phyloP scores from a whole-genome alignment of 164 flowering plant species.

The Protea cynaroides region DNA sequence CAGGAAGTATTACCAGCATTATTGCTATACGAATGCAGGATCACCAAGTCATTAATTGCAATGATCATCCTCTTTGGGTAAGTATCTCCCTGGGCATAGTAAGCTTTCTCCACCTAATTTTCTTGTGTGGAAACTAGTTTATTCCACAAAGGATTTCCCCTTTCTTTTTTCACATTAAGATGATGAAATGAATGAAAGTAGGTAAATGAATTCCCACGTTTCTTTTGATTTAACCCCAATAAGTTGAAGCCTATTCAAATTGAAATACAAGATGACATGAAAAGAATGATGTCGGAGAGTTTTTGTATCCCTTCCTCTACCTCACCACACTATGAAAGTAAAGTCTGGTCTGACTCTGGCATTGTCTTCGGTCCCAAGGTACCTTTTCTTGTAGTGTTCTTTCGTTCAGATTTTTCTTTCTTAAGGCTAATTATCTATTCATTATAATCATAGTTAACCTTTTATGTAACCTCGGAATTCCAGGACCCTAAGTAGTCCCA shows the following conservation, averaged over 20 bases:
- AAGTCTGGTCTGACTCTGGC: slow-evolving; percentile 36
- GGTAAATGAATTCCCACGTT: not conserved
- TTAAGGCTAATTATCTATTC: too few relatives aligned
- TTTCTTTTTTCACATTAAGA: not conserved
- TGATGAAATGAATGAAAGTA: not conserved
- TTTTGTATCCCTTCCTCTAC: slow-evolving; percentile 30
- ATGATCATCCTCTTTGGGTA: slow-evolving; percentile 87
- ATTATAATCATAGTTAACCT: too few relatives aligned
- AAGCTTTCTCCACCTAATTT: slow-evolving; percentile 43
- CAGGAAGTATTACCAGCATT: slow-evolving; percentile 31
- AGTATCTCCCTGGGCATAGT: slow-evolving; percentile 53
- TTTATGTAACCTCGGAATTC: too few relatives aligned
- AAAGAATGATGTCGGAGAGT: slow-evolving; percentile 67
- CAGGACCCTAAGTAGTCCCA: too few relatives aligned
- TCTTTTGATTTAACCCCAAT: slow-evolving; percentile 49
- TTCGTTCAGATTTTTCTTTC: not conserved
- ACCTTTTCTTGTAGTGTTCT: too few relatives aligned
- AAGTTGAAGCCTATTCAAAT: slow-evolving; percentile 51
- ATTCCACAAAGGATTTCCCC: not conserved
- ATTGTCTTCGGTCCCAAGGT: slow-evolving; percentile 90
- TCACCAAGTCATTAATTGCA: slow-evolving; percentile 82
- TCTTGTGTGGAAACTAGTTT: not conserved
- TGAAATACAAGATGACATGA: slow-evolving; percentile 67
- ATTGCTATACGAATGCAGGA: slow-evolving; percentile 68
- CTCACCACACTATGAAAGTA: slow-evolving; percentile 12